Evolutionary conservation across 768 basidiomycete species (phyloP), one percentile per base, ranked within the genome.

Genomic region (Pleurotus ostreatus): DNA sequence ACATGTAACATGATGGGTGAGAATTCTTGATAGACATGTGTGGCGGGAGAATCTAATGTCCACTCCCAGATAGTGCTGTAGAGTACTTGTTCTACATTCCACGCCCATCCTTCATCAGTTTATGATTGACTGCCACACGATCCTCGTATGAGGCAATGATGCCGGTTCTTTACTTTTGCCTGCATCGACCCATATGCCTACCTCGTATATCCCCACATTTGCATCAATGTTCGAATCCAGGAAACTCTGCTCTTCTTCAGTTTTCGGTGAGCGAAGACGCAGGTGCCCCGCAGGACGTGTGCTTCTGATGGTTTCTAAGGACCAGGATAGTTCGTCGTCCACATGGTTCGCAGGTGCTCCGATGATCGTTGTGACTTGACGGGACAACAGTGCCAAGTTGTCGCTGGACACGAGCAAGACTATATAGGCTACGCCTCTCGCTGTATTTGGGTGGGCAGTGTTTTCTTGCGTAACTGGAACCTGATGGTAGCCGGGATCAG

Each of bases 61-160:
- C 41, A 18, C n/a, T 44, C 13, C 41, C n/a, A 22, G 7, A 22
- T 44, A 44, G n/a, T 44, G 7, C 20, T 44, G 41, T 44, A 44
- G 20, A n/a, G 41, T 34, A 11, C 30, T 8, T 44, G n/a, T 18
- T 44, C 11, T 22, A 44, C n/a, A 7, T 44, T 44, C 41, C n/a
- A 44, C 20, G 20, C 9, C 41, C 41, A 44, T 13, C 41, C 20
- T 16, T 22, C n/a, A n/a, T n/a, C n/a, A 16, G 3, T 44, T 22
- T 44, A 9, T 16, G n/a, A 53, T 13, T 22, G 37, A 20, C 39
- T 26, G 38, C 78, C 78, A 83, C 4, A 74, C 73, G 30, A 84
- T 70, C 61, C 70, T 79, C 9, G 80, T 81, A 56, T 78, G 83
- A 12, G 80, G 81, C 1, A 79, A 83, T 45, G 60, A 64, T 13